phyloP scores from a whole-genome alignment of 768 basidiomycete genomes.

The Phanerochaete sordida region DNA sequence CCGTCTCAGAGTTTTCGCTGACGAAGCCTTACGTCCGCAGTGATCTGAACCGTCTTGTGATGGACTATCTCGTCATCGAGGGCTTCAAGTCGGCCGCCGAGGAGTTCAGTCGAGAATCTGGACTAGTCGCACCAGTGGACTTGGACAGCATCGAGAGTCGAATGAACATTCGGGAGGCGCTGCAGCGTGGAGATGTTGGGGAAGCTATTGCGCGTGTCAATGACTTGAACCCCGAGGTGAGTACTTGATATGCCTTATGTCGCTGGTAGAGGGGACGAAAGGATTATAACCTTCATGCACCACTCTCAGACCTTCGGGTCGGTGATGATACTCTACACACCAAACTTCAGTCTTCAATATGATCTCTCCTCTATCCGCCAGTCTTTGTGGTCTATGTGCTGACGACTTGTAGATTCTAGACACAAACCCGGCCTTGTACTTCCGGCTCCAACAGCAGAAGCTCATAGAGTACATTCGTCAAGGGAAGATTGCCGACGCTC shows the following conservation, averaged over 20 bases:
- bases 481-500: constrained; percentile 71
- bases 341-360: constrained; percentile 98
- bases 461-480: constrained; percentile 92
- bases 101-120: constrained; percentile 89
- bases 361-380: constrained; percentile 38
- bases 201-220: constrained; percentile 95
- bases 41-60: constrained; percentile 90
- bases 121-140: constrained; percentile 72
- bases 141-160: constrained; percentile 91
- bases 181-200: constrained; percentile 92
- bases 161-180: constrained; percentile 90
- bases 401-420: constrained; percentile 76
- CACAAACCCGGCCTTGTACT: constrained; percentile 89
- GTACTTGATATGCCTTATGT: constrained; percentile 25
- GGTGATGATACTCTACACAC: constrained; percentile 81
- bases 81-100: constrained; percentile 96
- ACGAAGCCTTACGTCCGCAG: constrained; percentile 39
- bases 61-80: constrained; percentile 97
- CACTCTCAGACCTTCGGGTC: constrained; percentile 86
- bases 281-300: constrained; percentile 98
- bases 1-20: constrained; percentile 17
- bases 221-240: constrained; percentile 95
- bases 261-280: constrained; percentile 31
- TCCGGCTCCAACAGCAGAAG: constrained; percentile 93
- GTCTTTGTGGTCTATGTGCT: constrained; percentile 11